A percentile compares a stretch with the other conserved stretches of the same genome.
These are phyloP conservation scores for Aureobasidium melanogenum DNA, from an alignment of 2,329 filamentous ascomycete species.

Conservation along the genomic window DNA sequence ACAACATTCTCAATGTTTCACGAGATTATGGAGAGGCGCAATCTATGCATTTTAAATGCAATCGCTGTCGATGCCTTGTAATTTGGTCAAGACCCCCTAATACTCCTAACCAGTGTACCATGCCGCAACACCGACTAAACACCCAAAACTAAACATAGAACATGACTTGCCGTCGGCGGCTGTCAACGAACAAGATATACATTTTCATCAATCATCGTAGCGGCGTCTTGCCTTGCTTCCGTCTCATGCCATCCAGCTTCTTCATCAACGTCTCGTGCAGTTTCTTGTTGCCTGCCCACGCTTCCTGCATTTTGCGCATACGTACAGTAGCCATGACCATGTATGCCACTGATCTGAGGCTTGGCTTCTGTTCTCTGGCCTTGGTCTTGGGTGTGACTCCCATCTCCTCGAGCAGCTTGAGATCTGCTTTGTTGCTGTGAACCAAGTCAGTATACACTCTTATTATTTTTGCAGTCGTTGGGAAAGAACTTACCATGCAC, in stretches of 20 bases:
- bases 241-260: constrained; percentile 38
- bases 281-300: constrained; percentile 44
- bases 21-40: too few species aligned
- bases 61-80: not conserved
- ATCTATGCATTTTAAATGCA: not conserved
- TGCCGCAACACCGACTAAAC: not conserved
- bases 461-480: not conserved
- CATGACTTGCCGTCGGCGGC: not conserved
- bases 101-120: not conserved
- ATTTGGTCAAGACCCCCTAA: not conserved
- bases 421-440: constrained; percentile 82
- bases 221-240: constrained; percentile 16
- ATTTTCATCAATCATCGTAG: constrained; percentile 10
- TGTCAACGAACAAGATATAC: not conserved
- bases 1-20: not conserved
- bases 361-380: constrained; percentile 35
- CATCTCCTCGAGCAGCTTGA: constrained; percentile 77
- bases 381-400: constrained; percentile 51
- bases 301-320: constrained; percentile 41
- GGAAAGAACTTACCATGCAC: constrained; percentile 69
- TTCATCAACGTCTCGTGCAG: constrained; percentile 37
- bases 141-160: not conserved
- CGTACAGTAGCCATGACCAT: constrained; percentile 42
- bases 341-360: constrained; percentile 40
- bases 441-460: not conserved